A percentile compares a stretch with the other conserved stretches of the same genome.
phyloP scores from a whole-genome alignment of 768 basidiomycete genomes.

The Suillus clintonianus region DNA sequence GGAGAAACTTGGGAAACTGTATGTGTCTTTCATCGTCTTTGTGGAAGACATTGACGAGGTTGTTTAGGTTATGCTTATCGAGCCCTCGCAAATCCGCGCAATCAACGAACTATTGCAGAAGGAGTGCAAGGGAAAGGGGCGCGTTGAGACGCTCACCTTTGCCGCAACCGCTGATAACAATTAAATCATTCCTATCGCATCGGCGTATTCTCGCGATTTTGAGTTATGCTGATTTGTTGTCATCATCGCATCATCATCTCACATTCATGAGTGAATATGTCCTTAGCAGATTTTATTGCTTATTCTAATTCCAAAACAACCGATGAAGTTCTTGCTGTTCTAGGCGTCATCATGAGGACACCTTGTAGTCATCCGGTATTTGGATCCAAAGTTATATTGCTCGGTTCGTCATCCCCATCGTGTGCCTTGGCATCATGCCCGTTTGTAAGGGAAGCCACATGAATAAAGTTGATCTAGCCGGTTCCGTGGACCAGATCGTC shows the following conservation, averaged over 20 bases:
- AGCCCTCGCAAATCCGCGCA: conserved; percentile 87
- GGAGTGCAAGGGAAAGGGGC: conserved; percentile 85
- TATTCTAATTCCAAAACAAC: background rate
- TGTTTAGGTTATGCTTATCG: conserved; percentile 84
- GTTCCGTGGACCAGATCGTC: background rate
- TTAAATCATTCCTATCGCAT: conserved; percentile 7
- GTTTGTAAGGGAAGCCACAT: background rate
- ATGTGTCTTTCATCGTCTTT: conserved; percentile 31
- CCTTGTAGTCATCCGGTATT: background rate
- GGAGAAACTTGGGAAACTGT: conserved; percentile 88
- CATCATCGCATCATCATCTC: background rate
- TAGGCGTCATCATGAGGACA: background rate
- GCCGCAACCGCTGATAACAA: conserved; percentile 54
- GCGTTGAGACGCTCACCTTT: conserved; percentile 81
- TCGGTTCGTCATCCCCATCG: background rate
- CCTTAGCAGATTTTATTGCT: background rate
- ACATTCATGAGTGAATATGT: background rate
- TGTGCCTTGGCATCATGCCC: background rate
- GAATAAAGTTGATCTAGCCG: background rate
- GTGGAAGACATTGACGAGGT: background rate
- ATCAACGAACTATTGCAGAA: conserved; percentile 90
- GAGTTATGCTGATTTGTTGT: background rate
- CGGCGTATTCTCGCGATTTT: background rate
- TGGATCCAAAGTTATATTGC: background rate
- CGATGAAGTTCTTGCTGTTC: background rate